Base-by-base conservation (phyloP, 768 basidiomycete genomes). In the Psilocybe sp. region DNA sequence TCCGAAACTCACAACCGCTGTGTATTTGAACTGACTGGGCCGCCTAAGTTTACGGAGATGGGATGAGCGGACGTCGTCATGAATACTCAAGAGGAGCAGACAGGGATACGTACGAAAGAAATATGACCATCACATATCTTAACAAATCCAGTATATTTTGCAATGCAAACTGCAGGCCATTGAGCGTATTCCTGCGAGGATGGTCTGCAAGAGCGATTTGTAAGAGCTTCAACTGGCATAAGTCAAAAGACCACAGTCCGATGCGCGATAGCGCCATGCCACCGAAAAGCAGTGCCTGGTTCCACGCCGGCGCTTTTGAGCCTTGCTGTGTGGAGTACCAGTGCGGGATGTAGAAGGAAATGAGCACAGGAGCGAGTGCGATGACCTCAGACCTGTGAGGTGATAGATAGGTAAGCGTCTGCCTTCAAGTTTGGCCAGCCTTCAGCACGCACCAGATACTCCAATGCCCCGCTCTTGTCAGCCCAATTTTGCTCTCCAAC, bases 171-270 rank as follows among this genome's bases (percentile, higher is more conserved):
- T 75, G 74, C 1, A 74, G 60, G 50, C 53, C 66, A 46, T 63
- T 68, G 53, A 79, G 60, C 0, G 69, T 61, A 46, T 80, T 80
- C 5, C 74, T 64, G 5, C 73, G 61, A 1, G 78, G 76, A 54
- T 80, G 73, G 6, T 65, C 46, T 13, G 64, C 61, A 5, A 81
- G 68, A 0, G 73, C 67, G 12, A 67, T 61, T 55, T 81, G 79
- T 5, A 81, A 63, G 47, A 74, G 67, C 50, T 79, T 75, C 10
- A 77, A 63, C 47, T 81, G 79, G 40, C 67, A 65, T 7, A 81
- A 67, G 55, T 81, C 80, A 58, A 81, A 80, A 0, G 71, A 67
- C 78, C 78, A 80, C 0, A 81, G 66, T 0, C 78, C 77, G 31
- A 78, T 69, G 6, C 76, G 63, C 0, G 71, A 73, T 1, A 74